phyloP scores from a whole-genome alignment of 306 rosid genomes.

The Pterocarpus santalinus region DNA sequence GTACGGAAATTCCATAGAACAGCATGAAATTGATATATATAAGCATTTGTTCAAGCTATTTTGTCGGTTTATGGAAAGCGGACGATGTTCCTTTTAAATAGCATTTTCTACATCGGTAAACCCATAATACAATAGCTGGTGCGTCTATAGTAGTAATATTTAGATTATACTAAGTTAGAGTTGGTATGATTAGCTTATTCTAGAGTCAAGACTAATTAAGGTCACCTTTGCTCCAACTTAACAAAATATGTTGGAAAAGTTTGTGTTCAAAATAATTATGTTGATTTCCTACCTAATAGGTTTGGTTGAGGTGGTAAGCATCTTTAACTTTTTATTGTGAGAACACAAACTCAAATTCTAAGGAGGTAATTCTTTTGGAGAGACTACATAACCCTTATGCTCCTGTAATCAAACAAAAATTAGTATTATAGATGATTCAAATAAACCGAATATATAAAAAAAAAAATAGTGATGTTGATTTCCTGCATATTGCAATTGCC shows the following conservation, averaged over 20 bases:
- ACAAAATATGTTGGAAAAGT: not conserved
- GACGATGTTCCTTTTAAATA: constrained; percentile 10
- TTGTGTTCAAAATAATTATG: not conserved
- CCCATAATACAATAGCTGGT: not conserved
- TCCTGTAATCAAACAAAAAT: too few species aligned
- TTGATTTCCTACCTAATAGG: not conserved
- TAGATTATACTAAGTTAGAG: not conserved
- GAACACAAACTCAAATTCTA: too few species aligned
- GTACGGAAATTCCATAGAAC: not conserved
- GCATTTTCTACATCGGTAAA: not conserved
- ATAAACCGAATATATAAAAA: too few species aligned
- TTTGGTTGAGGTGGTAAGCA: too few species aligned
- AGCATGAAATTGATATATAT: not conserved
- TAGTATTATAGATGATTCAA: too few species aligned
- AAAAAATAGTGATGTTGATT: not conserved
- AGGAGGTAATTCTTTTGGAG: too few species aligned
- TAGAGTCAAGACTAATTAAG: not conserved
- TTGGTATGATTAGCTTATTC: not conserved
- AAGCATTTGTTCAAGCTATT: not conserved
- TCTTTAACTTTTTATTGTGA: too few species aligned
- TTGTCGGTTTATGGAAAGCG: constrained; percentile 3
- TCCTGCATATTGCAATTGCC: constrained; percentile 1
- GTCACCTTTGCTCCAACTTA: constrained; percentile 15
- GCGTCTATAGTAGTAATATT: not conserved
- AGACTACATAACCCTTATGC: too few species aligned